Evolutionary conservation across 257 asterid genomes (phyloP), one percentile per base, ranked within the genome.

Genomic region (Echites panduratus): DNA sequence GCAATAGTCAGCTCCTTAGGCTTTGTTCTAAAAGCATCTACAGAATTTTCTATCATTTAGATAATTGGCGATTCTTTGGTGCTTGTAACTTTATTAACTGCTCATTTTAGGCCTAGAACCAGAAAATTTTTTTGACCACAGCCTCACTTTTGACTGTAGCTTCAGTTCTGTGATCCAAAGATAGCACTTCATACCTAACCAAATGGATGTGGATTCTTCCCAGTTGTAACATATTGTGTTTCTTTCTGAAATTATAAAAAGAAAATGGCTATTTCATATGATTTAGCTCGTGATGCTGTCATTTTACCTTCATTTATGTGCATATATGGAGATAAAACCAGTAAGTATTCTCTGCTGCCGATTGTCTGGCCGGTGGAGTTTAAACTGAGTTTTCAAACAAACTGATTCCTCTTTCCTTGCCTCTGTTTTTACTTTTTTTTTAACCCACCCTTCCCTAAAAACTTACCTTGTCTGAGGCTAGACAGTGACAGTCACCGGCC

Each of bases 21-120:
- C 71, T 71, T 52, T 27, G 70, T 80, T 70, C 65, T 65, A 68
- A 45, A 76, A 70, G 78, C 77, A 84, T 62, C 22, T 67, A 82
- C 78, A 75, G 62, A 71, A 83, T 84, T 72, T 78, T 73, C 82
- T 87, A 78, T 84, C 78, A 78, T 80, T 78, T 82, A 66, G 86
- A 77, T 80, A 59, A 59, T 62, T 35, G 74, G 79, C 76, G 83
- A 79, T 83, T 85, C 81, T 82, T 87, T 75, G 82, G 84, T 68
- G 62, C 57, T 61, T 65, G 81, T 79, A 78, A 75, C 84, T 70
- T 68, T 47, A 53, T 76, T 32, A 76, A 63, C 68, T 75, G 43
- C 41, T 45, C 76, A 66, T 54, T 73, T 74, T 86, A 84, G 78
- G 73, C 58, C 70, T 69, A 75, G 75, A 75, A 77, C 73, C 68